Percentiles rank a stretch among this genome's conserved stretches.
Conservation (phyloP, 305 asterid genomes). For the Rubia tinctorum region DNA sequence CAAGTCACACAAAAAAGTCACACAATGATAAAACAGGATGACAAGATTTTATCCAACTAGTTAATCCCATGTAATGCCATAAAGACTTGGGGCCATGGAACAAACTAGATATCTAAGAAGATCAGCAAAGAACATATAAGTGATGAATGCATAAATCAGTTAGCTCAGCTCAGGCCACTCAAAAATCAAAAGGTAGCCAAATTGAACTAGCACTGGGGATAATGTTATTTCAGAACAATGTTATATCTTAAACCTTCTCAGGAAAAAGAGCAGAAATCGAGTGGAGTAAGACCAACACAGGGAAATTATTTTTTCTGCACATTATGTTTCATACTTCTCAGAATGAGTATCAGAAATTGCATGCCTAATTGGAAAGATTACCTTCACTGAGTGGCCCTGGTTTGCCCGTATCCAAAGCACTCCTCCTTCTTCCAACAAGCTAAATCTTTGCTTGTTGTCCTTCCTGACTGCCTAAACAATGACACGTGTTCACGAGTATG, state of each 20-base stretch:
- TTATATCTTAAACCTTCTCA: not conserved
- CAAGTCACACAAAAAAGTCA: not conserved
- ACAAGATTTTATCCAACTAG: not conserved
- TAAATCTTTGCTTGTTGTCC: conserved; percentile 88
- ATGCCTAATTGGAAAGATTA: conserved; percentile 21
- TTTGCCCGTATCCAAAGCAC: conserved; percentile 88
- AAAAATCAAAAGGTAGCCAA: not conserved
- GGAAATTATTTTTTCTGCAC: not conserved
- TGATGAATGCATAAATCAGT: not conserved
- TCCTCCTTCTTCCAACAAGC: conserved; percentile 78
- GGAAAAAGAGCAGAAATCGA: not conserved
- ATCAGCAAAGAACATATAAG: not conserved
- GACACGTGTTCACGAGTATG: not conserved
- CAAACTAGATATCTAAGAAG: not conserved
- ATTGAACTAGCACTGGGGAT: not conserved
- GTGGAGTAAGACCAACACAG: not conserved
- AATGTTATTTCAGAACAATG: not conserved
- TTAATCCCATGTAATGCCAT: not conserved
- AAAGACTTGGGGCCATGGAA: not conserved
- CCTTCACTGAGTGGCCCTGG: conserved; percentile 81
- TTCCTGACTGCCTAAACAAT: conserved; percentile 60
- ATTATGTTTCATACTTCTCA: not conserved
- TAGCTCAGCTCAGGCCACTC: not conserved
- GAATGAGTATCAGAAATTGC: not conserved
- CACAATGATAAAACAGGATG: not conserved